These are phyloP conservation scores for Penicillium griseofulvum DNA, from an alignment of 2,329 filamentous ascomycete genomes.

Conservation along the genomic window DNA sequence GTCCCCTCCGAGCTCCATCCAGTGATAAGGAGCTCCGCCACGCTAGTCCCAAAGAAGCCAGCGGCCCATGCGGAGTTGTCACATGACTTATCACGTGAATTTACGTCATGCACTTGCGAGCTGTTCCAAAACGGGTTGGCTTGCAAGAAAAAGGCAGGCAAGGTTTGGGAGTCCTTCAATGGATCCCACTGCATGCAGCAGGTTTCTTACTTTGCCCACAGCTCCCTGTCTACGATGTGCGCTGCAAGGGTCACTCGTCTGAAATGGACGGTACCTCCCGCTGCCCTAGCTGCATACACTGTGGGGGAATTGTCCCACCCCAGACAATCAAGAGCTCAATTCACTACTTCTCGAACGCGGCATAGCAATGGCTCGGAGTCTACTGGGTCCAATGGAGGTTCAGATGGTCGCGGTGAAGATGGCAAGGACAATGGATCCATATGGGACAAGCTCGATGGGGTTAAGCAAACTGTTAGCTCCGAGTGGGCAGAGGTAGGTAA, in stretches of 20 bases:
- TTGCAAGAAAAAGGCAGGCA: conserved; percentile 8
- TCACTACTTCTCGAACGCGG: conserved; percentile 23
- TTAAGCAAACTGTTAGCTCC: conserved; percentile 41
- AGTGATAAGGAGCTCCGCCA: conserved; percentile 19
- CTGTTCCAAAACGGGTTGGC: not conserved
- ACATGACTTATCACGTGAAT: not conserved
- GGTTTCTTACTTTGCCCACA: conserved; percentile 14
- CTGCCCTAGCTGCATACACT: conserved; percentile 31
- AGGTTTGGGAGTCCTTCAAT: conserved; percentile 17
- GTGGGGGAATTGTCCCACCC: conserved; percentile 27
- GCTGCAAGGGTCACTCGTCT: conserved; percentile 32
- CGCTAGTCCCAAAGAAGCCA: conserved; percentile 22
- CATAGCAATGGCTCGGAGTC: conserved; percentile 14
- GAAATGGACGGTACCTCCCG: conserved; percentile 38
- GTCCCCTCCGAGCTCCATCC: conserved; percentile 5
- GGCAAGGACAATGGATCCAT: conserved; percentile 35
- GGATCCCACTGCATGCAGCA: conserved; percentile 22
- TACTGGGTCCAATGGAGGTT: not conserved
- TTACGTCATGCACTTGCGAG: conserved; percentile 23
- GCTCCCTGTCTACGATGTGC: conserved; percentile 32
- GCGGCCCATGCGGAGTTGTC: not conserved
- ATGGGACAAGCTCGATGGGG: conserved; percentile 45
- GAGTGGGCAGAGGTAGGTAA: conserved; percentile 50
- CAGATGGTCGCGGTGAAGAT: conserved; percentile 8
- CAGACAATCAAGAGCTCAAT: conserved; percentile 22